These are phyloP conservation scores for Begonia loranthoides DNA, from an alignment of 306 rosid species.

Conservation along the genomic window DNA sequence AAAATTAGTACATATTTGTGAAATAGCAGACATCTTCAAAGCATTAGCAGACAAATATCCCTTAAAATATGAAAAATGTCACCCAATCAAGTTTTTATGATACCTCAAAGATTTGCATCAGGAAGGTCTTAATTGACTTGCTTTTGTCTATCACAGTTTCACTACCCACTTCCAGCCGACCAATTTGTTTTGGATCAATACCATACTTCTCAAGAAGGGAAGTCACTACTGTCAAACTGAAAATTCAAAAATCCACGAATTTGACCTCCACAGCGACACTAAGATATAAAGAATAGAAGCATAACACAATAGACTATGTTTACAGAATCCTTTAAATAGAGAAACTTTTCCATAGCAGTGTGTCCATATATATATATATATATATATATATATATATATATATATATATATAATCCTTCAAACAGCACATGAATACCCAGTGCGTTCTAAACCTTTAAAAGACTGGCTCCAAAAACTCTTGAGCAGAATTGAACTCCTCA, in stretches of 20 bases:
- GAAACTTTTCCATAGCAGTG: background rate
- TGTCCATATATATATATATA: background rate
- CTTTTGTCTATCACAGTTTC: slow-evolving; percentile 99
- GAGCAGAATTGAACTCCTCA: too few species aligned
- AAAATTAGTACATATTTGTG: slow-evolving; percentile 1
- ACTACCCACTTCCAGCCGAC: slow-evolving; percentile 97
- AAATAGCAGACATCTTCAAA: background rate
- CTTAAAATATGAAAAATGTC: background rate
- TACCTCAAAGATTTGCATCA: slow-evolving; percentile 98
- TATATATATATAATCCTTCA: background rate
- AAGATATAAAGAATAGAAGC: slow-evolving; percentile 1
- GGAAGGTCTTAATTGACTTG: slow-evolving; percentile 95
- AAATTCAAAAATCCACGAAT: slow-evolving; percentile 20
- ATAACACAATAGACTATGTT: background rate
- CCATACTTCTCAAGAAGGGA: slow-evolving; percentile 81
- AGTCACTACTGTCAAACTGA: slow-evolving; percentile 82
- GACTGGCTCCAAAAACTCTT: background rate
- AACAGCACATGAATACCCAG: background rate
- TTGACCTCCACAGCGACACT: slow-evolving; percentile 4
- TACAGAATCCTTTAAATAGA: too few species aligned
- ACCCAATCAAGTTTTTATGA: background rate
- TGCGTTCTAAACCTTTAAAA: background rate
- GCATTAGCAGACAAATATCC: background rate
- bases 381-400: too few species aligned
- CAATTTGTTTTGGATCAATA: slow-evolving; percentile 86